These are phyloP conservation scores for Fimicolochytrium jonesii DNA, from an alignment of 192 early-diverging fungal genomes.

Conservation along the genomic window DNA sequence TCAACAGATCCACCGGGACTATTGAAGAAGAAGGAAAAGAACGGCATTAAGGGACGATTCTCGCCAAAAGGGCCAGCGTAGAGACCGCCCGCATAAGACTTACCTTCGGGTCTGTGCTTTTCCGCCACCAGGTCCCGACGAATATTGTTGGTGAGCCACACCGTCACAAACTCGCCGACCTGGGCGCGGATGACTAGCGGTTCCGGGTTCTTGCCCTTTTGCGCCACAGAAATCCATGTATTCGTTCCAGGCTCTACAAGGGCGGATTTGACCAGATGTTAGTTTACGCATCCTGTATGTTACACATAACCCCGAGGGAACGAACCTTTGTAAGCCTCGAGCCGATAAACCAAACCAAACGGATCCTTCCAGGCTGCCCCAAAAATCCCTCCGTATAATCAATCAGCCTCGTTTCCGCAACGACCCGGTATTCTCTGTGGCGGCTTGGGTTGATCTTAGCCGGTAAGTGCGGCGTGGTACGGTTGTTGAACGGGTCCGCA, in stretches of 20 bases:
- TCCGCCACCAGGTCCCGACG: conserved; percentile 1
- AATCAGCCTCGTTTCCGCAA: not conserved
- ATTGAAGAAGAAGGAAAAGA: not conserved
- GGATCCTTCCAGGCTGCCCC: not conserved
- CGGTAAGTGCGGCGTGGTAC: not conserved
- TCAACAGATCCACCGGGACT: conserved; percentile 9
- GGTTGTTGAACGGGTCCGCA: not conserved
- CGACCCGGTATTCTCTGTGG: conserved; percentile 4
- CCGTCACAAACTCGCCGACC: conserved; percentile 4
- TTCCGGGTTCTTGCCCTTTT: conserved; percentile 3
- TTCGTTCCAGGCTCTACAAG: conserved; percentile 1
- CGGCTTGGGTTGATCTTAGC: not conserved
- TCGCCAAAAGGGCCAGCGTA: not conserved
- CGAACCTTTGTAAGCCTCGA: conserved; percentile 1
- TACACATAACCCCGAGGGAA: no score
- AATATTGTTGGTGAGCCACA: conserved; percentile 9
- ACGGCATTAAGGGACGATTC: not conserved
- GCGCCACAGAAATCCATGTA: not conserved
- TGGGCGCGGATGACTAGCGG: conserved; percentile 9
- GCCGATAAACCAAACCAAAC: not conserved
- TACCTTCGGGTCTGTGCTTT: conserved; percentile 9
- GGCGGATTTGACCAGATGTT: not conserved
- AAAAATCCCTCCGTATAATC: conserved; percentile 11
- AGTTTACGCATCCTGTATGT: not conserved
- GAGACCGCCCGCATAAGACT: not conserved